phyloP scores from a whole-genome alignment of 2,329 filamentous ascomycete species.

The Ceratocystis harringtonii region DNA sequence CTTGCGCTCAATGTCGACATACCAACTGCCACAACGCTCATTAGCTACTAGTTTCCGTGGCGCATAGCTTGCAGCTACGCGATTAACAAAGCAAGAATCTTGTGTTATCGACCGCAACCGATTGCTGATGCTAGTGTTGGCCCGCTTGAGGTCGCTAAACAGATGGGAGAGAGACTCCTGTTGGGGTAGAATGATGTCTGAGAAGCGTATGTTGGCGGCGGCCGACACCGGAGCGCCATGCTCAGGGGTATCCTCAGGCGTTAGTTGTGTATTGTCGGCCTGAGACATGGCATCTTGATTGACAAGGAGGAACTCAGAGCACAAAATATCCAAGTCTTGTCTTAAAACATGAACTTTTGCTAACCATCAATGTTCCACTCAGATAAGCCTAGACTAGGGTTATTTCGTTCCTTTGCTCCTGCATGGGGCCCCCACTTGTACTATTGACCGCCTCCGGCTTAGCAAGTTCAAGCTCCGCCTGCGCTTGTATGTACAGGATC shows the following conservation, averaged over 20 bases:
- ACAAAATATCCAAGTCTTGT: no score
- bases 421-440: no score
- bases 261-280: no score
- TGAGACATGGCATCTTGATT: no score
- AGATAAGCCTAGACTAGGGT: no score
- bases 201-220: slow-evolving; percentile 17
- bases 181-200: slow-evolving; percentile 36
- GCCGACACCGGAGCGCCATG: neutral
- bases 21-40: slow-evolving; percentile 93
- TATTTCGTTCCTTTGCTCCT: no score
- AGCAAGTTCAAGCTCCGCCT: neutral
- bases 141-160: slow-evolving; percentile 55
- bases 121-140: slow-evolving; percentile 56
- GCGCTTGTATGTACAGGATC: neutral
- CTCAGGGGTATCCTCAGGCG: no score
- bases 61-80: slow-evolving; percentile 38
- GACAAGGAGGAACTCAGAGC: no score
- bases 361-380: no score
- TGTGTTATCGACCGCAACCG: slow-evolving; percentile 62
- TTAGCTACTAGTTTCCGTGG: slow-evolving; percentile 69
- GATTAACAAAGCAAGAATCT: slow-evolving; percentile 60
- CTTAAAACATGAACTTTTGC: no score
- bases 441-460: no score
- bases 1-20: slow-evolving; percentile 54
- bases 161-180: slow-evolving; percentile 54